phyloP scores from a whole-genome alignment of 1,284 basidiomycete species.

The Pseudozyma flocculosa region DNA sequence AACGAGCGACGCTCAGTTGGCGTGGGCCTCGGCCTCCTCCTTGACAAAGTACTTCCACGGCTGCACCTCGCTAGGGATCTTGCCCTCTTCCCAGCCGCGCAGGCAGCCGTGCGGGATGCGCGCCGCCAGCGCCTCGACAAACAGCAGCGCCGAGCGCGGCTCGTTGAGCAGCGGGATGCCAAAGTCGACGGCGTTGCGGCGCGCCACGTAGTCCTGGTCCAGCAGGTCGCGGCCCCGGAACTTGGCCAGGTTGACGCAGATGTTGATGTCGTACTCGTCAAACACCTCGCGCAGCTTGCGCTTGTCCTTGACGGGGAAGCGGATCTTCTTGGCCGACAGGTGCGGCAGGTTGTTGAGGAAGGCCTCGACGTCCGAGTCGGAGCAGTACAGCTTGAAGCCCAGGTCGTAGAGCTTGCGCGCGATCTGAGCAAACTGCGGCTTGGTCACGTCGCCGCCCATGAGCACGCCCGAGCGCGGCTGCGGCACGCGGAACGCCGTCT shows the following conservation, averaged over 20 bases:
- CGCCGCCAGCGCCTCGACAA: conserved; percentile 83
- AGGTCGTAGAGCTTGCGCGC: conserved; percentile 66
- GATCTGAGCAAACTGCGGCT: conserved; percentile 77
- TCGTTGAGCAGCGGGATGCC: conserved; percentile 80
- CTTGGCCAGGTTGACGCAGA: conserved; percentile 89
- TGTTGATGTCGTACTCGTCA: conserved; percentile 92
- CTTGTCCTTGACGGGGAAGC: conserved; percentile 97
- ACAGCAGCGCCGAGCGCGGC: conserved; percentile 81
- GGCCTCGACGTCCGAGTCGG: conserved; percentile 75
- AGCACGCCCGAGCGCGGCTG: conserved; percentile 75
- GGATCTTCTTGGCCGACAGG: conserved; percentile 74
- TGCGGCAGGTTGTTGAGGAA: conserved; percentile 69
- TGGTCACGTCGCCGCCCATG: conserved; percentile 78
- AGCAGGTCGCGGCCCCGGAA: conserved; percentile 73
- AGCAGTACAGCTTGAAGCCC: conserved; percentile 90
- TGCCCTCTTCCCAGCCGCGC: conserved; percentile 80
- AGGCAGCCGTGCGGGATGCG: conserved; percentile 85
- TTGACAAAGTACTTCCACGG: conserved; percentile 53
- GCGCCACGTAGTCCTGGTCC: conserved; percentile 94
- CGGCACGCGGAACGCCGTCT: conserved; percentile 87
- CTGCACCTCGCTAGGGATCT: conserved; percentile 83
- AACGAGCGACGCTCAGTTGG: too few species aligned
- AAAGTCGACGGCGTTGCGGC: conserved; percentile 60
- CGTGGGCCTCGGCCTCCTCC: conserved; percentile 16
- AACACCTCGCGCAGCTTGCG: conserved; percentile 78